Evolutionary conservation across 257 asterid species (phyloP).

Genomic region (Cordia subcordata): DNA sequence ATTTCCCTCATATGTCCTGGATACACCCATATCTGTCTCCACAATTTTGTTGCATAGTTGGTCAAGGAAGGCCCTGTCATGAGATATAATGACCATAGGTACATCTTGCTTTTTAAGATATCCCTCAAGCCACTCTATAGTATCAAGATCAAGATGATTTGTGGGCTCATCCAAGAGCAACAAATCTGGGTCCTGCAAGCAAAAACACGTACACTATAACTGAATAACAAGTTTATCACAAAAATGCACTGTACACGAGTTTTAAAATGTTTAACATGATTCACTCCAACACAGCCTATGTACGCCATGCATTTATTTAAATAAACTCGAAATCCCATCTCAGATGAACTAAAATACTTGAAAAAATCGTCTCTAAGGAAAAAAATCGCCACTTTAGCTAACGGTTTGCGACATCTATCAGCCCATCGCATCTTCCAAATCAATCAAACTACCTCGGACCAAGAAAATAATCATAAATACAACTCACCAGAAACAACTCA

Average conservation of each 20-base stretch:
- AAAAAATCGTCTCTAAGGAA: too few relatives aligned
- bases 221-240: neutral
- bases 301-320: too few relatives aligned
- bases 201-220: neutral
- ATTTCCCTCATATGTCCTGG: conserved; percentile 77
- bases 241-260: neutral
- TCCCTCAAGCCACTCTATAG: conserved; percentile 98
- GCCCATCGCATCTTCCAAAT: too few relatives aligned
- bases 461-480: too few relatives aligned
- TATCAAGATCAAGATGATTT: conserved; percentile 95
- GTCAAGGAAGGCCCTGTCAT: conserved; percentile 96
- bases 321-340: too few relatives aligned
- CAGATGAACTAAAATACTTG: too few relatives aligned
- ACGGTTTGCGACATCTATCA: too few relatives aligned
- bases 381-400: too few relatives aligned
- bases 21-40: conserved; percentile 96
- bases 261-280: too few relatives aligned
- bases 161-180: conserved; percentile 96
- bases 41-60: conserved; percentile 93
- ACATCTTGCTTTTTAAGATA: conserved; percentile 90
- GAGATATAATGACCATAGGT: conserved; percentile 98
- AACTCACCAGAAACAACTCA: too few relatives aligned
- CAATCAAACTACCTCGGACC: too few relatives aligned
- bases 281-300: too few relatives aligned
- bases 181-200: conserved; percentile 80